Percentiles rank a stretch among this genome's conserved stretches.
phyloP scores from a whole-genome alignment of 768 basidiomycete genomes.

The Cystobasidium ongulense region DNA sequence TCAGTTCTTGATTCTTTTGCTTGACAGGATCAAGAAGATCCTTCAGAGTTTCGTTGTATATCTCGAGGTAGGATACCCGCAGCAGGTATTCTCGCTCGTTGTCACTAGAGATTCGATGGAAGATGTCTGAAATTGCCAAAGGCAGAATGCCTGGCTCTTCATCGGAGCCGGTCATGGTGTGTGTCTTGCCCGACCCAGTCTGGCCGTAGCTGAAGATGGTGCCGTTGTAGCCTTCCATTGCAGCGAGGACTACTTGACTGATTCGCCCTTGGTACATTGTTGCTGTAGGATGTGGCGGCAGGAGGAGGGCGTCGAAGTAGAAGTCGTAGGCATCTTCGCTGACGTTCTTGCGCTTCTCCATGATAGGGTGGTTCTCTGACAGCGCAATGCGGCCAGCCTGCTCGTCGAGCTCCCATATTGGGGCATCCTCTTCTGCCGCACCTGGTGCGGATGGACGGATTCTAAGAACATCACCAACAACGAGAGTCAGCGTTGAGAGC shows the following conservation, averaged over 20 bases:
- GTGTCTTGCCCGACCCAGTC: conserved; percentile 71
- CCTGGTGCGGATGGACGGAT: conserved; percentile 11
- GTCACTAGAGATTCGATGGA: conserved; percentile 68
- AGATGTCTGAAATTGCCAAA: conserved; percentile 82
- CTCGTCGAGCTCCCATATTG: conserved; percentile 29
- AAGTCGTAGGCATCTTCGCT: not conserved
- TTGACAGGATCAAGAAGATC: conserved; percentile 53
- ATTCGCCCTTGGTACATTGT: conserved; percentile 38
- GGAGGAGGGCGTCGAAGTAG: conserved; percentile 35
- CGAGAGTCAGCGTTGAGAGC: too few relatives aligned
- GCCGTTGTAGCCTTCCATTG: conserved; percentile 95
- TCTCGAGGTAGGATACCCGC: conserved; percentile 90
- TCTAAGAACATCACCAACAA: not conserved
- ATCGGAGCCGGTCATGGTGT: conserved; percentile 56
- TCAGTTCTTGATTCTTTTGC: conserved; percentile 57
- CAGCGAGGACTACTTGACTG: conserved; percentile 50
- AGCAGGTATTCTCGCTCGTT: conserved; percentile 82
- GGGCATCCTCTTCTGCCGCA: not conserved
- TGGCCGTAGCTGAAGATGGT: conserved; percentile 83
- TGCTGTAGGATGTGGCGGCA: conserved; percentile 35
- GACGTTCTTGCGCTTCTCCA: conserved; percentile 13
- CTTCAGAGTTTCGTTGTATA: conserved; percentile 64
- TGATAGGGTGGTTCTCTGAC: conserved; percentile 29
- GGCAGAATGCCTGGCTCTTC: conserved; percentile 90
- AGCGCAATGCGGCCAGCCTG: conserved; percentile 18